phyloP scores from a whole-genome alignment of 129 eudicot species.

The Heracleum sosnowskyi region DNA sequence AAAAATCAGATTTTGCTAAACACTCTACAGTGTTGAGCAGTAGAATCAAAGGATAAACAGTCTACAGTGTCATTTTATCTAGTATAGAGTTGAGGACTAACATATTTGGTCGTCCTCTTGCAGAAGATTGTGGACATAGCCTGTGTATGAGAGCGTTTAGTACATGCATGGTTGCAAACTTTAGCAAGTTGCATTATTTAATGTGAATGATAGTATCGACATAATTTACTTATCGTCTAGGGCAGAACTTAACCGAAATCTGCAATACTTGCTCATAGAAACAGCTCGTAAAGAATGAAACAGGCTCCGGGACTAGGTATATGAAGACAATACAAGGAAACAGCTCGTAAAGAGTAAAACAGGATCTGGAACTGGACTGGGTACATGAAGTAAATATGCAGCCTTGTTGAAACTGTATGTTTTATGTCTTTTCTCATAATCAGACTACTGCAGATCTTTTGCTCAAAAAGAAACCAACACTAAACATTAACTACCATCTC shows the following conservation, averaged over 20 bases:
- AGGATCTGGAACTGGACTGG: too few relatives aligned
- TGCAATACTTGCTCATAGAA: neutral
- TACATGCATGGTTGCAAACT: constrained; percentile 68
- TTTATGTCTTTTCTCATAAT: too few relatives aligned
- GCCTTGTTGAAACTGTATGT: too few relatives aligned
- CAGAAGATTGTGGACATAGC: neutral
- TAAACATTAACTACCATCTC: constrained; percentile 75
- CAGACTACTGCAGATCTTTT: constrained; percentile 67
- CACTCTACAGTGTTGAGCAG: too few relatives aligned
- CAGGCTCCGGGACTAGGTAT: neutral
- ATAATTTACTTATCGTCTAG: neutral
- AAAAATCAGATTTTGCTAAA: too few relatives aligned
- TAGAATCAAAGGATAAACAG: too few relatives aligned
- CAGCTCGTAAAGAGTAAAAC: too few relatives aligned
- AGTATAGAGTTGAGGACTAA: neutral
- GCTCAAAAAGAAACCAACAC: constrained; percentile 73
- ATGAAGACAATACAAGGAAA: too few relatives aligned
- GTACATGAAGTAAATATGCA: too few relatives aligned
- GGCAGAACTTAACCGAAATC: neutral
- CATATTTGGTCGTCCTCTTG: neutral
- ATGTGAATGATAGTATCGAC: neutral
- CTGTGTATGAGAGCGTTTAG: neutral
- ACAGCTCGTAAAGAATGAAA: neutral
- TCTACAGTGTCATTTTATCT: neutral
- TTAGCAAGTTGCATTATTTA: constrained; percentile 20